A percentile compares a stretch with the other conserved stretches of the same genome.
Conservation (phyloP, 352 stramenopile genomes). For the Globisporangium carolinianum region DNA sequence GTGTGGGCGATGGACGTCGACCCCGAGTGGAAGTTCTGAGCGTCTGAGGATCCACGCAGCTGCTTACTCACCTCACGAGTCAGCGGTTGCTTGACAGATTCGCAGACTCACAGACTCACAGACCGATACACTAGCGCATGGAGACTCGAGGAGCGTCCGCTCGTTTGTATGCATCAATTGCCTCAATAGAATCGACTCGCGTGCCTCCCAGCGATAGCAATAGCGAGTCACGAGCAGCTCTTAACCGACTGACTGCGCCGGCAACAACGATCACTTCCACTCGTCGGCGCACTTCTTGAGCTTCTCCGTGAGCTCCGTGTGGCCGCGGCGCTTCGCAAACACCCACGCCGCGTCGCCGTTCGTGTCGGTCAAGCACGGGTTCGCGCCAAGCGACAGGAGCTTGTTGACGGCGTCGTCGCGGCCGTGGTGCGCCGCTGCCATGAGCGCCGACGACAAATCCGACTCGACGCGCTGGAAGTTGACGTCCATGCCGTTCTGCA, state of each 20-base stretch:
- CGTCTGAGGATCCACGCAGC: not conserved
- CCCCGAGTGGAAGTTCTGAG: conserved; percentile 94
- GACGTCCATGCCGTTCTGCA: conserved; percentile 80
- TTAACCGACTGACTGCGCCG: too few relatives aligned
- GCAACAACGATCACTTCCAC: conserved; percentile 20
- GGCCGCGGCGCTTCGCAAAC: conserved; percentile 63
- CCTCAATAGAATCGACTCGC: not conserved
- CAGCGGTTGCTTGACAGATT: too few relatives aligned
- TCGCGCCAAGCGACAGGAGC: conserved; percentile 54
- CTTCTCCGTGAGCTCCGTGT: conserved; percentile 57
- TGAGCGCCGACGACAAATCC: conserved; percentile 63
- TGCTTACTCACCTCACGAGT: not conserved
- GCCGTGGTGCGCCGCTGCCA: conserved; percentile 76
- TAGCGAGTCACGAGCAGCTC: not conserved
- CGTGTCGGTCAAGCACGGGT: conserved; percentile 50
- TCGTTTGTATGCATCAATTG: conserved; percentile 1
- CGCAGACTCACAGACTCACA: not conserved
- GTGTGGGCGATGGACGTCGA: conserved; percentile 99
- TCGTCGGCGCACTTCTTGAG: conserved; percentile 66
- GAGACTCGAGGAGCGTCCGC: too few relatives aligned
- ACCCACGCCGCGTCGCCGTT: conserved; percentile 50
- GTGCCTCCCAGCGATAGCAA: not conserved
- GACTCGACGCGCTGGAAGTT: conserved; percentile 82
- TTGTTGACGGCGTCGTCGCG: conserved; percentile 65
- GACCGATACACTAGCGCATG: not conserved